Evolutionary conservation across 1,284 basidiomycete genomes (phyloP), one percentile per base, ranked within the genome.

Genomic region (Sporisorium scitamineum): DNA sequence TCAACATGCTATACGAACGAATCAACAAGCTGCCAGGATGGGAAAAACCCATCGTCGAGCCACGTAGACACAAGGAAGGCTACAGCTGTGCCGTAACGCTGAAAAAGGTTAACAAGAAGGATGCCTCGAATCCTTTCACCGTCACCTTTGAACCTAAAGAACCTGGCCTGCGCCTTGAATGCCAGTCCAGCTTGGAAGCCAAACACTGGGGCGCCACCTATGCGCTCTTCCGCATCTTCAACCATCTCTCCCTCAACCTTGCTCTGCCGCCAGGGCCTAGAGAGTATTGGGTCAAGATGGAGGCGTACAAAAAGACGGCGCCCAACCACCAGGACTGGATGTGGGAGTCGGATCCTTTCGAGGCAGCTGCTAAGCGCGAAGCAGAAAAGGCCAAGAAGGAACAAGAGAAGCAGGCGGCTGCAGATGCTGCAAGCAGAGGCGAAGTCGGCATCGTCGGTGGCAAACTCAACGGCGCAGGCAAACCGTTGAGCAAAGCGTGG

Each of bases 401-500:
- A 55, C 54, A 67, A 24, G 75, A 78, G 11, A 59, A 32, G 29
- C 74, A 74, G 45, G 71, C 60, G 3, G 78, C 75, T 5, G 60
- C 61, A 11, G 66, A 78, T 1, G 66, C 70, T 1, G 74, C 63
- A 16, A 65, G 54, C 44, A 50, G 56, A 55, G 76, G 68, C 20
- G 58, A 62, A 7, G 69, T 63, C 9, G 67, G 47, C 18, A 61
- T 70, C 54, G 48, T 68, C 58, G 63, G 66, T 32, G 59, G 65
- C 39, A 65, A 73, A 51, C 60, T 71, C 42, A 71, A 78, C 55
- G 74, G 74, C 13, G 31, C 61, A 31, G 63, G 58, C 24, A 68
- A 64, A 27, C 69, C 71, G 16, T 80, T 87, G 5, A 84, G 86
- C n/a, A 87, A 87, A 26, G 89, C 89, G 61, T 93, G 92, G 87